Base-by-base conservation (phyloP, 2,329 filamentous ascomycete genomes). In the Penicillium psychrosexuale region DNA sequence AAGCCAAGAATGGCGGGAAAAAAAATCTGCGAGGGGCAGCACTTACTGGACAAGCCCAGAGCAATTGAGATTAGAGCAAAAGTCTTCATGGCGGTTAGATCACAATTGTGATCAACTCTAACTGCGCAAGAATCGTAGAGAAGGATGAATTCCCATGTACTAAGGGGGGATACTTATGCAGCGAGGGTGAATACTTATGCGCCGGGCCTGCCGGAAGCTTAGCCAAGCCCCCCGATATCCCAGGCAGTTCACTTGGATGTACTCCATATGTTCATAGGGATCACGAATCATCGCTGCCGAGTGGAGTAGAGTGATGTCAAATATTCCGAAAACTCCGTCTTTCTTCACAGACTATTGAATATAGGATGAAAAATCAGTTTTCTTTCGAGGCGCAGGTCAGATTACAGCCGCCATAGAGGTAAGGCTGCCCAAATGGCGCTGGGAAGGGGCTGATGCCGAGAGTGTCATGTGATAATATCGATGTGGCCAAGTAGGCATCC, bases 281-380 rank as follows among this genome's bases (percentile, higher is more conserved):
- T 57, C 45, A 47, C 49, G 31, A 48, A 51, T 22, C 13, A 42
- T 24, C 3, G 24, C 13, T 22, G 13, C 2, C 13, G 8, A 33
- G 59, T 58, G 60, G 59, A 60, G 48, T 50, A 46, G 27, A n/a
- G 51, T 58, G 53, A 63, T 56, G 54, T 63, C 46, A 62, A 45
- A n/a, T 19, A 38, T 30, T 12, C 47, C 34, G 47, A 8, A 6
- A 11, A 4, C n/a, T 43, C 51, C 46, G 45, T 12, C 1, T 34
- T 31, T 6, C n/a, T 6, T 22, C 22, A 33, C 12, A 44, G 13
- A 22, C 8, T 1, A 22, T 22, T 15, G 11, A 22, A 9, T 22
- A 22, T 45, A 33, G 11, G 7, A 12, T n/a, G 0, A 28, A 11
- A 39, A 6, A 40, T 44, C 11, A 13, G 3, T 31, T 8, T 31